Conservation (phyloP, 2,329 filamentous ascomycete genomes). For the Elsinoe australis region DNA sequence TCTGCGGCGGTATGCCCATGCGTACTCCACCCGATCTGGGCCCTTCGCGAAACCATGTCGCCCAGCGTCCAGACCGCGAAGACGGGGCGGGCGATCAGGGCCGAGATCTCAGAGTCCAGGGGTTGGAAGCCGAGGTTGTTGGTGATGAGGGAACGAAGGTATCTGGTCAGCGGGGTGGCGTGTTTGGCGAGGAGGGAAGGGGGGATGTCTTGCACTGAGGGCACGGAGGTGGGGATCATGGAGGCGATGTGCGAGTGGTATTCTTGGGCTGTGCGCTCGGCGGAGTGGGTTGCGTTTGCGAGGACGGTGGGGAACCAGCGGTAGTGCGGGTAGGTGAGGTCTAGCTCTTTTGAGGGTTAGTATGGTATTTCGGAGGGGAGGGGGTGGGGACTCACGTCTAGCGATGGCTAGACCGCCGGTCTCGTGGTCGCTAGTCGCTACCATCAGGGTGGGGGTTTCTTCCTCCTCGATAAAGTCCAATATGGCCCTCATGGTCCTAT, state of each 20-base stretch:
- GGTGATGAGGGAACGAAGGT: conserved; percentile 62
- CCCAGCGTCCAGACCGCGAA: conserved; percentile 59
- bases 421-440: conserved; percentile 91
- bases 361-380: neutral
- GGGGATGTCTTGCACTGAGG: conserved; percentile 15
- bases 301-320: conserved; percentile 78
- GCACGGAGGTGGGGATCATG: conserved; percentile 17
- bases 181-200: conserved; percentile 29
- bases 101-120: conserved; percentile 60
- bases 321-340: conserved; percentile 57
- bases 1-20: conserved; percentile 86
- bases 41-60: conserved; percentile 77
- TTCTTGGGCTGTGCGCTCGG: conserved; percentile 59
- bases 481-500: conserved; percentile 74
- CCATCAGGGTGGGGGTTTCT: conserved; percentile 67
- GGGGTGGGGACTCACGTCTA: conserved; percentile 50
- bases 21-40: conserved; percentile 87
- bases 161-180: conserved; percentile 43
- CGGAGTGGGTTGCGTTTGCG: conserved; percentile 67
- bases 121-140: conserved; percentile 67
- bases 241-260: conserved; percentile 52
- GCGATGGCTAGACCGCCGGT: conserved; percentile 83
- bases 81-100: conserved; percentile 53
- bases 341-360: conserved; percentile 47
- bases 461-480: conserved; percentile 75